Evolutionary conservation across 495 filamentous ascomycete species (phyloP), one percentile per base, ranked within the genome.

Genomic region (Lasiosphaeria hispida): DNA sequence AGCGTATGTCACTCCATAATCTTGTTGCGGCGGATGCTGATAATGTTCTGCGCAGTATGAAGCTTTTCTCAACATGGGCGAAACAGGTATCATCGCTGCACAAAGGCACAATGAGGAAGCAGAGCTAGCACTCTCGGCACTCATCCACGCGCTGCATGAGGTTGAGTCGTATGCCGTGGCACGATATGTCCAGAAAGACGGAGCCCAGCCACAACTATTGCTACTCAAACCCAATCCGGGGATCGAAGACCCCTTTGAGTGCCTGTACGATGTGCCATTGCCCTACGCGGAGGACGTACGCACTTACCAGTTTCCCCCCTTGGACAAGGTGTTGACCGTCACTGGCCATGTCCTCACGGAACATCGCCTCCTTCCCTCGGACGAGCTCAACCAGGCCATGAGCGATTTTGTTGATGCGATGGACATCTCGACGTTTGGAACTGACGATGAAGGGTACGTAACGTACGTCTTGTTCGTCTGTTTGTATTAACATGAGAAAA

Each of bases 231-330:
- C 77, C 34, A 89, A 89, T 0, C 94, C 77, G 1, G 84, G 78
- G 3, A 88, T 96, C 49, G 91, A 95, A 61, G 76, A 82, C 14
- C 87, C 93, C 41, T 88, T 88, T 60, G 95, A 97, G 69, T 91
- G 89, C 63, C 79, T 99, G 11, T 83, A 96, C 58, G 95, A 98
- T 69, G 81, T 92, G 4, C 91, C 95, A 55, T 80, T 98, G n/a
- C 94, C 94, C 4, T 97, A 96, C 64, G 83, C 88, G 2, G 95
- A 99, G 73, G 95, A 99, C 69, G 77, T 96, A 23, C 84, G 95
- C 49, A 80, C 81, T 40, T 97, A 96, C 69, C 86, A 82, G 57
- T 99, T 99, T 57, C 91, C 95, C 3, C 91, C 93, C 1, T 77
- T 99, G 11, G 92, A 95, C 68, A 87, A 83, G 61, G 87, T 97